Base-by-base conservation (phyloP, 2,329 filamentous ascomycete species). In the Lachnellula arida region DNA sequence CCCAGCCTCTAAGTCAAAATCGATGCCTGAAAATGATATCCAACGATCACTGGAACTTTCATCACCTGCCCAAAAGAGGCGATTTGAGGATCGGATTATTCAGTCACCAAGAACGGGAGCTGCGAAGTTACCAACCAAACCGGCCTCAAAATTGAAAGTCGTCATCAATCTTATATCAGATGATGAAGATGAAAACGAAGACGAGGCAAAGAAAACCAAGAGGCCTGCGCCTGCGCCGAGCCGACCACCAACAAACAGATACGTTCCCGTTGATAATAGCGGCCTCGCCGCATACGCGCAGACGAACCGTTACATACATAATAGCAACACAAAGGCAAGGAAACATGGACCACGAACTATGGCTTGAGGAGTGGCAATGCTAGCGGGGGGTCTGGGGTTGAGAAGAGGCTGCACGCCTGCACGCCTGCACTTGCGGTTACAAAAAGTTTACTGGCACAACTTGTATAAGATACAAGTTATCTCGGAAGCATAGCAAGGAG, bases 191-290 rank as follows among this genome's bases (percentile, higher is more conserved):
- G 51, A 52, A 15, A 40, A 17, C 17, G 8, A 42, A 9, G 42
- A 54, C 12, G 12, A 42, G 11, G 19, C n/a, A 23, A 47, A 14
- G 15, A 19, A 51, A 6, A 12, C n/a, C 17, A n/a, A 12, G 35
- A 37, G 19, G 4, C 14, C 15, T 15, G 15, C 25, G 4, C 14
- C 15, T 15, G 15, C 25, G 14, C 14, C 4, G 14, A 17, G 17
- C 48, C 23, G 17, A 42, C 25, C 39, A 9, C 46, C 35, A n/a
- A 11, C 25, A 9, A 34, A 19, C 32, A 42, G 39, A 28, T 65
- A 65, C 46, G 47, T 59, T 1, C 60, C 63, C 2, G 63, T 63
- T n/a, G 57, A 65, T 47, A 66, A 65, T 48, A 55, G 50, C 11
- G 43, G 19, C 3, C 58, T 65, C 37, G 22, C 23, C 9, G 55